Conservation (phyloP, 495 filamentous ascomycete species). For the Extremus antarcticus region DNA sequence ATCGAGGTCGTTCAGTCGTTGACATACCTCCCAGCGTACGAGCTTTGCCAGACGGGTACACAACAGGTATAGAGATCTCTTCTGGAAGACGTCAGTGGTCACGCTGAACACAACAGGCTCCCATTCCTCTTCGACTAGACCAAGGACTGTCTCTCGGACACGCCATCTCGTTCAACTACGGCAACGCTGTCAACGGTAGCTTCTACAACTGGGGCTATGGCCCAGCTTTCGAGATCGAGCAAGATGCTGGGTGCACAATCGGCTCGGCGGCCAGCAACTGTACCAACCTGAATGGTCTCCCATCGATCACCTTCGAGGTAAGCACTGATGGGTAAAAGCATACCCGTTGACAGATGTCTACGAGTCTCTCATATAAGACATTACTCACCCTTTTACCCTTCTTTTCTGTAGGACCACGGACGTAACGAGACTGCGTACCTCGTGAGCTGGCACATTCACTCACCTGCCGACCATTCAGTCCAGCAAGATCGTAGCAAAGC, state of each 20-base stretch:
- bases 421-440: constrained; percentile 25
- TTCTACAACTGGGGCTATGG: constrained; percentile 30
- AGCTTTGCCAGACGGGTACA: constrained; percentile 26
- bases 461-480: constrained; percentile 27
- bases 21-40: constrained; percentile 24
- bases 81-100: constrained; percentile 18
- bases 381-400: no score
- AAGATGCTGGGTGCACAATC: constrained; percentile 14
- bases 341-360: no score
- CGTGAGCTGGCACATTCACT: constrained; percentile 29
- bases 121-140: neutral
- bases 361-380: no score
- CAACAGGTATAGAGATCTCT: constrained; percentile 26
- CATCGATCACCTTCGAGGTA: neutral
- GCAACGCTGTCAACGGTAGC: constrained; percentile 12
- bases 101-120: neutral
- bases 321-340: no score
- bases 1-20: no score
- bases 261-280: no score
- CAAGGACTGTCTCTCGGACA: neutral
- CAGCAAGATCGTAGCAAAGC: constrained; percentile 22
- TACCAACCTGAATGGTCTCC: no score
- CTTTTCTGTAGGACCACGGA: constrained; percentile 21
- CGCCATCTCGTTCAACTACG: constrained; percentile 8
- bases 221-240: constrained; percentile 21